A percentile compares a stretch with the other conserved stretches of the same genome.
These are phyloP conservation scores for Gigaspora rosea DNA, from an alignment of 192 early-diverging fungal genomes.

Conservation along the genomic window DNA sequence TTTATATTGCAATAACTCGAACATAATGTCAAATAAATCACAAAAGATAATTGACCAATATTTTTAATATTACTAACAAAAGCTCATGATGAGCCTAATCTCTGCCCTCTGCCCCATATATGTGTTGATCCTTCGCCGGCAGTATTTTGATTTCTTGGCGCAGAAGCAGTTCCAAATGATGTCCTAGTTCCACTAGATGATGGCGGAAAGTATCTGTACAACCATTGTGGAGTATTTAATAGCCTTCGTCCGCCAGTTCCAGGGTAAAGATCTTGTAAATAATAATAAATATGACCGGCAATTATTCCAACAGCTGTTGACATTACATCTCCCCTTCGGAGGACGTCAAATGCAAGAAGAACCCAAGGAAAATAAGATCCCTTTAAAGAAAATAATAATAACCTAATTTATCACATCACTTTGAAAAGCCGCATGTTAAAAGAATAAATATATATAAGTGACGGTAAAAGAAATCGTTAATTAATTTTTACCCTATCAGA, in stretches of 20 bases:
- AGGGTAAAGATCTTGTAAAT: conserved; percentile 68
- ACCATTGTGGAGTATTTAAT: conserved; percentile 65
- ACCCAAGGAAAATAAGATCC: conserved; percentile 80
- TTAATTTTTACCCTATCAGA: no score
- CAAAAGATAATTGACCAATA: no score
- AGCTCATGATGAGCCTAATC: neutral
- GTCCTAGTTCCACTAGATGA: neutral
- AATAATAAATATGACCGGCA: conserved; percentile 75
- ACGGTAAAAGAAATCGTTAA: no score
- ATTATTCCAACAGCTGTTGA: conserved; percentile 69
- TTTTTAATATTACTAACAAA: neutral
- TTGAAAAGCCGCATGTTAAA: no score
- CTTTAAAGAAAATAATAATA: conserved; percentile 32
- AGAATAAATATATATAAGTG: no score
- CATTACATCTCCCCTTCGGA: conserved; percentile 40
- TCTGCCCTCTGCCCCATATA: conserved; percentile 19
- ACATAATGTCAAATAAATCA: no score
- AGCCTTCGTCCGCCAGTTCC: conserved; percentile 61
- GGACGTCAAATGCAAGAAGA: conserved; percentile 57
- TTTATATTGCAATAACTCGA: no score
- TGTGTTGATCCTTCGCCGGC: neutral
- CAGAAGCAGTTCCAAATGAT: neutral
- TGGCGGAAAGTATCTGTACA: conserved; percentile 51
- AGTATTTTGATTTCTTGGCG: neutral
- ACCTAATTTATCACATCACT: neutral